A percentile compares a stretch with the other conserved stretches of the same genome.
Conservation (phyloP, 495 filamentous ascomycete genomes). For the Penicillium silybi region DNA sequence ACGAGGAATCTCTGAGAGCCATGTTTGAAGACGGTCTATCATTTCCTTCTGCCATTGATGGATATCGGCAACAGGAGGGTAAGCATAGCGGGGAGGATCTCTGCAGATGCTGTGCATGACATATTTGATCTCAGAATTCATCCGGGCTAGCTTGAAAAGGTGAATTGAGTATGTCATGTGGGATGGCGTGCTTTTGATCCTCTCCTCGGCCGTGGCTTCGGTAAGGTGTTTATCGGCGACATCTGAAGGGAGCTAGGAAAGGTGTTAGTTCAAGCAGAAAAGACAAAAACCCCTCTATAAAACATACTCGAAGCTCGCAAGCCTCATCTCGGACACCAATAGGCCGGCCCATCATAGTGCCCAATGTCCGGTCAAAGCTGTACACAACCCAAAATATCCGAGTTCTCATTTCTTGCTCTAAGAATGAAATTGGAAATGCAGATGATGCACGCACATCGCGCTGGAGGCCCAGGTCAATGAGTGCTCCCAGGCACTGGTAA, state of each 20-base stretch:
- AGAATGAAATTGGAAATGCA: slow-evolving; percentile 30
- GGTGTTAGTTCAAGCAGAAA: neutral
- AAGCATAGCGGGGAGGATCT: slow-evolving; percentile 35
- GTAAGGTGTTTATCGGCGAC: slow-evolving; percentile 28
- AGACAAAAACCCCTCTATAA: neutral
- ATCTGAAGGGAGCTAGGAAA: slow-evolving; percentile 26
- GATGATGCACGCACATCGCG: slow-evolving; percentile 35
- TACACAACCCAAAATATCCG: slow-evolving; percentile 48
- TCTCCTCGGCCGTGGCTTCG: slow-evolving; percentile 1
- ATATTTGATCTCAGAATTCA: slow-evolving; percentile 50
- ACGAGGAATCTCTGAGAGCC: slow-evolving; percentile 28
- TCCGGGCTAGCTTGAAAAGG: slow-evolving; percentile 36
- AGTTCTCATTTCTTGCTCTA: slow-evolving; percentile 47
- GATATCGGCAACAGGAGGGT: slow-evolving; percentile 37
- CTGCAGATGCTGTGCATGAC: slow-evolving; percentile 42
- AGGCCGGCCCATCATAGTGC: slow-evolving; percentile 48
- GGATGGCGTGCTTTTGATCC: slow-evolving; percentile 12
- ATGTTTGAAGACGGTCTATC: slow-evolving; percentile 28
- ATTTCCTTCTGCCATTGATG: slow-evolving; percentile 39
- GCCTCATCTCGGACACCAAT: slow-evolving; percentile 48
- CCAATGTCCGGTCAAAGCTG: slow-evolving; percentile 41
- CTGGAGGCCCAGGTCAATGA: slow-evolving; percentile 45
- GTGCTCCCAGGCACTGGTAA: slow-evolving; percentile 44
- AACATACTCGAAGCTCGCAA: slow-evolving; percentile 42
- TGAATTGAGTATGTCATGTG: slow-evolving; percentile 43